These are phyloP conservation scores for Shiraia sp. DNA, from an alignment of 2,329 filamentous ascomycete species.

Conservation along the genomic window DNA sequence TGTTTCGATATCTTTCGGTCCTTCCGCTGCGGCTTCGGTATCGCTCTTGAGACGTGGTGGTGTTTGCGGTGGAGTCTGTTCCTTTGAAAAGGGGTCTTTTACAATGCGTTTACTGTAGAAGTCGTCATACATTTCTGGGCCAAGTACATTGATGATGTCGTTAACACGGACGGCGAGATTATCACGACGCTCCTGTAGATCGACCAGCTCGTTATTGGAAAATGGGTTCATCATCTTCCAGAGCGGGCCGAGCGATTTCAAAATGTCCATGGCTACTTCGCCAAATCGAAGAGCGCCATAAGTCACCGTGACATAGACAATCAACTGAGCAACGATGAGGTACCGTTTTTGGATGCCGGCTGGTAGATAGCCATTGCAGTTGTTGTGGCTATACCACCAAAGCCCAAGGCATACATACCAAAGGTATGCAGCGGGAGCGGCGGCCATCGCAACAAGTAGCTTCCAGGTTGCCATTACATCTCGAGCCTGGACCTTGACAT, in stretches of 20 bases:
- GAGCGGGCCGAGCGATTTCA: conserved; percentile 90
- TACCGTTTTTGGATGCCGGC: conserved; percentile 71
- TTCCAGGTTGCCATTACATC: conserved; percentile 50
- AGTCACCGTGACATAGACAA: conserved; percentile 84
- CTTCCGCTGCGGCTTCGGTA: conserved; percentile 18
- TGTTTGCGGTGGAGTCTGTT: conserved; percentile 20
- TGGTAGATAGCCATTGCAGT: conserved; percentile 80
- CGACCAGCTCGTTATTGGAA: conserved; percentile 80
- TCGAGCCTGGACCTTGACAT: conserved; percentile 45
- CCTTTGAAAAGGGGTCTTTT: conserved; percentile 37
- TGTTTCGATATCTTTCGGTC: conserved; percentile 21
- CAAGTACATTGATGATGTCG: conserved; percentile 89
- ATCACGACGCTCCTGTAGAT: conserved; percentile 72
- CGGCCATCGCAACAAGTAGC: conserved; percentile 45
- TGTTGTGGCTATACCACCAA: conserved; percentile 57
- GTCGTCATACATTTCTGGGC: conserved; percentile 96
- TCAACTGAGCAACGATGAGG: conserved; percentile 69
- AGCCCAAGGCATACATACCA: conserved; percentile 38
- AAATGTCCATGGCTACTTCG: conserved; percentile 98
- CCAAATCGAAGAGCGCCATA: conserved; percentile 93
- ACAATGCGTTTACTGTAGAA: conserved; percentile 54
- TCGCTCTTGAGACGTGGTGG: conserved; percentile 24
- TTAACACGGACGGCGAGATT: conserved; percentile 82
- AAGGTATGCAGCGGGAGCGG: conserved; percentile 40
- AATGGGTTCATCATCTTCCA: conserved; percentile 82